Conservation (phyloP, 441 rosid genomes). For the Pelargonium citronellum region DNA sequence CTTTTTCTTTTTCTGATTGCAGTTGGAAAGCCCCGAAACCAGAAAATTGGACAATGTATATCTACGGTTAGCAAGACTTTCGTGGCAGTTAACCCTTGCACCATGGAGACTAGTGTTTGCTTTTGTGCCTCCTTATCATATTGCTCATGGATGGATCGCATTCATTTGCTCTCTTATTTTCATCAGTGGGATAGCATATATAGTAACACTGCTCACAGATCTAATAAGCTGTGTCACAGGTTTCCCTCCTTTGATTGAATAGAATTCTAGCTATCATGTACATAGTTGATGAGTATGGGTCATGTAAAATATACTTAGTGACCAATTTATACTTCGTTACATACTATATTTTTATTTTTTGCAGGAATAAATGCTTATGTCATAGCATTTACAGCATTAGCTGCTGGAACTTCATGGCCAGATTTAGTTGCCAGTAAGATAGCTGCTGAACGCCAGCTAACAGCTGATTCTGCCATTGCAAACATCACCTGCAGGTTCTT, state of each 20-base stretch:
- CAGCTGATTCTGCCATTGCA: constrained; percentile 92
- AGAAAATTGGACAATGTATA: constrained; percentile 43
- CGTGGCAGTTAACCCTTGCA: constrained; percentile 55
- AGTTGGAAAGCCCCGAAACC: constrained; percentile 59
- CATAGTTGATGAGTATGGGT: neutral
- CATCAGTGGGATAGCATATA: constrained; percentile 73
- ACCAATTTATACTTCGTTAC: neutral
- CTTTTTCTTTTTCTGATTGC: constrained; percentile 18
- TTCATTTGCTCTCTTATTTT: constrained; percentile 73
- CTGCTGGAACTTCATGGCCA: constrained; percentile 90
- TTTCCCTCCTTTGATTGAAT: constrained; percentile 14
- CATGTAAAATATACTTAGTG: too few relatives aligned
- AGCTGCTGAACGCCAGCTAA: constrained; percentile 82
- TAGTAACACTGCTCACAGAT: constrained; percentile 65
- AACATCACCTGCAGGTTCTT: constrained; percentile 87
- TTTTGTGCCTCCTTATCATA: constrained; percentile 76
- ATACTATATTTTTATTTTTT: neutral
- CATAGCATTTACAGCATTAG: constrained; percentile 85
- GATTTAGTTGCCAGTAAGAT: constrained; percentile 93
- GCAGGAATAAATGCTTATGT: constrained; percentile 84
- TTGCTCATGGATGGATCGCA: constrained; percentile 89
- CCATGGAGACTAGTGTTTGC: constrained; percentile 87
- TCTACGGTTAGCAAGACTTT: constrained; percentile 36
- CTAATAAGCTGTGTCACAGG: constrained; percentile 88
- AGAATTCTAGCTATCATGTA: neutral